Conservation (phyloP, 2,329 filamentous ascomycete species). For the Botryotinia narcissicola region DNA sequence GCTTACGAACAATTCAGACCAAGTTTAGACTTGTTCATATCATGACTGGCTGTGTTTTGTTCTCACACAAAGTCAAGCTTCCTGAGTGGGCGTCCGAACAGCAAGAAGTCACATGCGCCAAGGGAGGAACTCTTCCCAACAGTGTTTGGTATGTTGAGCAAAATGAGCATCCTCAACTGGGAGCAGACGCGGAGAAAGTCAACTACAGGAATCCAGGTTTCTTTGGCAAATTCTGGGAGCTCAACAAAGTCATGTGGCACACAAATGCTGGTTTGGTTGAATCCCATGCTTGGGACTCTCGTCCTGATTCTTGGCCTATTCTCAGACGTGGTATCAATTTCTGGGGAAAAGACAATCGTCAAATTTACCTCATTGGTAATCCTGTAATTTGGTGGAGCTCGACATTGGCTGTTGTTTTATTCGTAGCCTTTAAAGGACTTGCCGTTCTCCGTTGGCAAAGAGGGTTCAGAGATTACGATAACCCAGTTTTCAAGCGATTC, state of each 20-base stretch:
- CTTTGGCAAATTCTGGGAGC: conserved; percentile 95
- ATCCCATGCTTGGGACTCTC: conserved; percentile 96
- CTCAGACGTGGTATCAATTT: conserved; percentile 97
- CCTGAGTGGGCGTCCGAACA: conserved; percentile 98
- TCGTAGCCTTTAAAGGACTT: conserved; percentile 80
- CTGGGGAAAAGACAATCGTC: conserved; percentile 91
- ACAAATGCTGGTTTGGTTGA: conserved; percentile 96
- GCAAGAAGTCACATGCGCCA: conserved; percentile 97
- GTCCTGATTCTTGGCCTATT: conserved; percentile 88
- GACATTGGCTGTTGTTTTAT: conserved; percentile 72
- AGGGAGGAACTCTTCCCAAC: conserved; percentile 88
- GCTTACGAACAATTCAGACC: conserved; percentile 88
- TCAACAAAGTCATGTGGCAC: conserved; percentile 98
- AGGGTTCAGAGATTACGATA: conserved; percentile 81
- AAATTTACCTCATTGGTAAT: conserved; percentile 96
- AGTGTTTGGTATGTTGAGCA: conserved; percentile 95
- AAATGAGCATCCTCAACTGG: conserved; percentile 79
- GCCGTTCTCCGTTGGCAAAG: conserved; percentile 92
- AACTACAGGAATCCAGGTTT: conserved; percentile 95
- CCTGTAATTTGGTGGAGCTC: conserved; percentile 93
- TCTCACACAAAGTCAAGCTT: conserved; percentile 98
- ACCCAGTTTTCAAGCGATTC: conserved; percentile 86
- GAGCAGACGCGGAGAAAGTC: conserved; percentile 78
- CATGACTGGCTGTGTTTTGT: conserved; percentile 94
- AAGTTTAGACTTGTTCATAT: conserved; percentile 94